phyloP scores from a whole-genome alignment of 2,329 filamentous ascomycete species.

The Ceratocystis ficicola region DNA sequence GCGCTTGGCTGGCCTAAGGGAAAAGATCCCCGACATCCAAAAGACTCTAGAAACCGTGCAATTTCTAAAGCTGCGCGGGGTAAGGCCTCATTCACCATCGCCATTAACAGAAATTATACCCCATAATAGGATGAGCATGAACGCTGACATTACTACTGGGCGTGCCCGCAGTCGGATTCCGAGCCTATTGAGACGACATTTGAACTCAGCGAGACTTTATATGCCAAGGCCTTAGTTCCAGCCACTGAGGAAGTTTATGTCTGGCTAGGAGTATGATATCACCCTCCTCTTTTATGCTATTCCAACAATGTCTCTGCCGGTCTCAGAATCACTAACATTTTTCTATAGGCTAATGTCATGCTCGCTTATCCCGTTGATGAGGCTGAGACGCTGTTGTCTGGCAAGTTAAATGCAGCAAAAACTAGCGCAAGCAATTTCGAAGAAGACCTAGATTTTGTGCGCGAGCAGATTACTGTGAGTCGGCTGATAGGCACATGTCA shows the following conservation, averaged over 20 bases:
- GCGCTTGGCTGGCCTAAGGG: constrained; percentile 65
- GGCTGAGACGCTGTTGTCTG: constrained; percentile 63
- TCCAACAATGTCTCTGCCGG: neutral
- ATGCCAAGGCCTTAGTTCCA: constrained; percentile 72
- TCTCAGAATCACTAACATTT: constrained; percentile 1
- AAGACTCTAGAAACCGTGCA: constrained; percentile 88
- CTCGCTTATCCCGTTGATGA: constrained; percentile 84
- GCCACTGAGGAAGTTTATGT: constrained; percentile 85
- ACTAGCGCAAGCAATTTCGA: constrained; percentile 76
- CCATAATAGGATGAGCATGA: neutral
- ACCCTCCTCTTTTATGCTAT: neutral
- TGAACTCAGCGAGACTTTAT: constrained; percentile 91
- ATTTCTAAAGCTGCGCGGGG: constrained; percentile 68
- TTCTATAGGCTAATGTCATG: constrained; percentile 82
- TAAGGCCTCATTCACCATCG: constrained; percentile 29
- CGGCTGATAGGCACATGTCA: neutral
- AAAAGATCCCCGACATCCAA: constrained; percentile 94
- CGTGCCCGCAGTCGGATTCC: constrained; percentile 34
- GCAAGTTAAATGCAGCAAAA: constrained; percentile 69
- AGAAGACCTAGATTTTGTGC: constrained; percentile 87
- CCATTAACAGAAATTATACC: neutral
- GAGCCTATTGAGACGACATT: constrained; percentile 84
- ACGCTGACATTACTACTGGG: neutral
- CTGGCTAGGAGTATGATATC: constrained; percentile 68
- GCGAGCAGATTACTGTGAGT: constrained; percentile 88